A percentile compares a stretch with the other conserved stretches of the same genome.
phyloP scores from a whole-genome alignment of 176 grass and related monocot genomes.

The Triticum monococcum region DNA sequence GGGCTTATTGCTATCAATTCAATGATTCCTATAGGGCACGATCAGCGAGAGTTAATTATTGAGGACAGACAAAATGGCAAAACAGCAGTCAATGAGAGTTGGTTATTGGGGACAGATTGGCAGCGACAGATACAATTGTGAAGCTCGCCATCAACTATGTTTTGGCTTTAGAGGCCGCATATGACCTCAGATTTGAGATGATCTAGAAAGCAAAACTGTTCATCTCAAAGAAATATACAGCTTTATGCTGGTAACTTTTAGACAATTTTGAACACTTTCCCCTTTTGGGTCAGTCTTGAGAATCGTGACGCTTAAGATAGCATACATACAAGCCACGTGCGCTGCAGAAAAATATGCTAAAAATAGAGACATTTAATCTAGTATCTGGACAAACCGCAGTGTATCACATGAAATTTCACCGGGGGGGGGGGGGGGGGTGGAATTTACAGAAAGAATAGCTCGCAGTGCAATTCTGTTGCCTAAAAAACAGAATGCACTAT shows the following conservation, averaged over 20 bases:
- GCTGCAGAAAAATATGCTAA: slow-evolving; percentile 24
- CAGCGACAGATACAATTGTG: too few species aligned
- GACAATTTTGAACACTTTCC: background rate
- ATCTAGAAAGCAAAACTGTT: too few species aligned
- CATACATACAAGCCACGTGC: background rate
- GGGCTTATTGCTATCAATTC: too few species aligned
- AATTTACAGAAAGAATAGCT: slow-evolving; percentile 63
- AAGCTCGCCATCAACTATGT: too few species aligned
- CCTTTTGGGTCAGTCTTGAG: background rate
- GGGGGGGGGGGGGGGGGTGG: background rate
- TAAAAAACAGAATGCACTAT: slow-evolving; percentile 52
- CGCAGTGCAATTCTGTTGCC: slow-evolving; percentile 44
- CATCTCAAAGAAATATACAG: too few species aligned
- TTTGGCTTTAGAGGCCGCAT: too few species aligned
- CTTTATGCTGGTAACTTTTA: background rate
- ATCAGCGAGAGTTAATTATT: too few species aligned
- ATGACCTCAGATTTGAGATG: too few species aligned
- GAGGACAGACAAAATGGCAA: too few species aligned
- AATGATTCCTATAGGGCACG: too few species aligned
- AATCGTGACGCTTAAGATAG: background rate
- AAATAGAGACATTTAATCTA: slow-evolving; percentile 29
- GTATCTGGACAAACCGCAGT: slow-evolving; percentile 24
- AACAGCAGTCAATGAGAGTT: too few species aligned
- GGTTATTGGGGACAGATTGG: too few species aligned
- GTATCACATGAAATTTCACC: slow-evolving; percentile 24